These are phyloP conservation scores for Aspergillus brunneoviolaceus DNA, from an alignment of 2,329 filamentous ascomycete species.

Conservation along the genomic window DNA sequence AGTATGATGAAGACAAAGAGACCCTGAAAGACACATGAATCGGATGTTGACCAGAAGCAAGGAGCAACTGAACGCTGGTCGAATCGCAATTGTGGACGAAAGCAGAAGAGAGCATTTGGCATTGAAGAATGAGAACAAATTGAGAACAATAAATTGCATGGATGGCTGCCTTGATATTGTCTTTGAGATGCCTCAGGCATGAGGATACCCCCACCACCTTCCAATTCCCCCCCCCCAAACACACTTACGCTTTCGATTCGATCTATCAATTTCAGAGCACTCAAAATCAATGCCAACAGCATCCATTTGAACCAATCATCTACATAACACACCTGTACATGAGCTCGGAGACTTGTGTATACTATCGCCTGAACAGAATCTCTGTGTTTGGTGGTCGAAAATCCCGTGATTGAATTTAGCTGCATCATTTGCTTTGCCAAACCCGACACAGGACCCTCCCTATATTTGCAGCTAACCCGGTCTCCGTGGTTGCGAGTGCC, in stretches of 20 bases:
- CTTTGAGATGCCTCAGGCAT: conserved; percentile 27
- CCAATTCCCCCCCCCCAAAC: conserved; percentile 8
- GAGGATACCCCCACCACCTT: conserved; percentile 21
- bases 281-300: neutral
- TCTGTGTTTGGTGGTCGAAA: neutral
- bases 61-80: neutral
- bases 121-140: conserved; percentile 2
- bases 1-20: neutral
- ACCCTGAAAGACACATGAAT: neutral
- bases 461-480: neutral
- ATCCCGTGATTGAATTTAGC: neutral
- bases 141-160: conserved; percentile 16
- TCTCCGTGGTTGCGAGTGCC: neutral
- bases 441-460: neutral
- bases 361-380: neutral
- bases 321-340: no score
- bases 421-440: neutral
- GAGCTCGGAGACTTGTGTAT: no score
- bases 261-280: neutral
- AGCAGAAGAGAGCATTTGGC: neutral
- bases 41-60: no score
- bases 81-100: neutral
- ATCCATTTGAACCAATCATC: neutral
- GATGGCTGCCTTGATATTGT: conserved; percentile 28
- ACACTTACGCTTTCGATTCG: conserved; percentile 6